These are phyloP conservation scores for Posidonia australis DNA, from an alignment of 106 monocot genomes.

Conservation along the genomic window DNA sequence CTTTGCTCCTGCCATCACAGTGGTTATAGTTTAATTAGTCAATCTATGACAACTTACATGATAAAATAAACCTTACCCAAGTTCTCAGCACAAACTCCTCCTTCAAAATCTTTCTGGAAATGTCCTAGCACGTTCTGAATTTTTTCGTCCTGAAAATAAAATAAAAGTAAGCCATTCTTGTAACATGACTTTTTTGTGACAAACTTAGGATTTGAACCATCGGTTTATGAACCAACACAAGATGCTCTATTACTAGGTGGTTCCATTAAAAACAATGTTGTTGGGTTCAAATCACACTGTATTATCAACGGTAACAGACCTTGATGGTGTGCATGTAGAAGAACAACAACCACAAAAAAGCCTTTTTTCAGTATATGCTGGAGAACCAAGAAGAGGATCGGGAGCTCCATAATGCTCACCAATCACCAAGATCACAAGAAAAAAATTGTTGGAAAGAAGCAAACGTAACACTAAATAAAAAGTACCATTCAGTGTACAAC, in stretches of 20 bases:
- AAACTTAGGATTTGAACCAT: background rate
- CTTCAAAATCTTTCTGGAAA: slow-evolving; percentile 30
- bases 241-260: no score
- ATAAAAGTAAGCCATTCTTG: background rate
- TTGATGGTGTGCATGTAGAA: no score
- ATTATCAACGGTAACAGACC: no score
- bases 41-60: background rate
- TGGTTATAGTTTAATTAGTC: background rate
- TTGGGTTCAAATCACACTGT: no score
- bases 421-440: background rate
- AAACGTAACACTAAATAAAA: background rate
- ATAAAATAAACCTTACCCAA: slow-evolving; percentile 28
- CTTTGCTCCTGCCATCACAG: slow-evolving; percentile 47
- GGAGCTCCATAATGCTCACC: no score
- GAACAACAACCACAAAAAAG: no score
- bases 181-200: background rate
- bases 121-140: slow-evolving; percentile 26
- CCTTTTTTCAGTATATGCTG: no score
- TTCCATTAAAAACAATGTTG: background rate
- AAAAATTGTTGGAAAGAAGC: background rate
- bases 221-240: no score
- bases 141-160: slow-evolving; percentile 56
- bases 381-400: no score
- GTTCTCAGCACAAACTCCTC: slow-evolving; percentile 25
- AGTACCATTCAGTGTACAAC: no score